These are phyloP conservation scores for Apiotrichum veenhuisii DNA, from an alignment of 1,284 basidiomycete genomes.

Conservation along the genomic window DNA sequence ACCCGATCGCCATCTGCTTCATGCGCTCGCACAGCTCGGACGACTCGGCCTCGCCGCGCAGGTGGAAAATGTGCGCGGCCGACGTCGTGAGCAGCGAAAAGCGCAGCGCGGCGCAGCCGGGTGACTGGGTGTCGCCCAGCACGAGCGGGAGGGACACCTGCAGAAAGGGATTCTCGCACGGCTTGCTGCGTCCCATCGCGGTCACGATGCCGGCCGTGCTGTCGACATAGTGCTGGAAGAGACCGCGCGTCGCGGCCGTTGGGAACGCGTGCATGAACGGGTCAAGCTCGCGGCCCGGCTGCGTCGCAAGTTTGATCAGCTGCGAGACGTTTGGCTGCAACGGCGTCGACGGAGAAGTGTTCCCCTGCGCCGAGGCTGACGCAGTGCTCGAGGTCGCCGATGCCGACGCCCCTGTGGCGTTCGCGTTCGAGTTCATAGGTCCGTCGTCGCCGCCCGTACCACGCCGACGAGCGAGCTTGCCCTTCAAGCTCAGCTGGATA, in stretches of 20 bases:
- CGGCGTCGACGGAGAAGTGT: background rate
- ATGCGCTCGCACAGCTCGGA: conserved; percentile 5
- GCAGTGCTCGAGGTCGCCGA: too few species aligned
- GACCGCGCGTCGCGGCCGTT: conserved; percentile 11
- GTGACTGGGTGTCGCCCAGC: conserved; percentile 6
- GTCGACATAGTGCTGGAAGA: conserved; percentile 21
- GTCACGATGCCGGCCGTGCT: conserved; percentile 15
- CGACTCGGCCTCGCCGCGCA: background rate
- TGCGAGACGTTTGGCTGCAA: background rate
- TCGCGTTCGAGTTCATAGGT: too few species aligned
- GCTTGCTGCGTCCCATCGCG: conserved; percentile 13
- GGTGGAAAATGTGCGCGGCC: conserved; percentile 19
- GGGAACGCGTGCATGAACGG: conserved; percentile 19
- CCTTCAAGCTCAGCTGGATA: background rate
- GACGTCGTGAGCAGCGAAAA: conserved; percentile 20
- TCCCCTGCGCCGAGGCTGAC: too few species aligned
- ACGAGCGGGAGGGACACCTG: conserved; percentile 16
- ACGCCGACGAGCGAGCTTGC: background rate
- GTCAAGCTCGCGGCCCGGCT: conserved; percentile 3
- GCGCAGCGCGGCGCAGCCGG: conserved; percentile 15
- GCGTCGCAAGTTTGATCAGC: background rate
- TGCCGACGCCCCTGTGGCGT: too few species aligned
- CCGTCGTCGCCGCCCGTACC: background rate
- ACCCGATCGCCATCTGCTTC: conserved; percentile 5
- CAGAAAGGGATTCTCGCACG: conserved; percentile 14